phyloP scores from a whole-genome alignment of 305 asterid species.

The Lippia alba region DNA sequence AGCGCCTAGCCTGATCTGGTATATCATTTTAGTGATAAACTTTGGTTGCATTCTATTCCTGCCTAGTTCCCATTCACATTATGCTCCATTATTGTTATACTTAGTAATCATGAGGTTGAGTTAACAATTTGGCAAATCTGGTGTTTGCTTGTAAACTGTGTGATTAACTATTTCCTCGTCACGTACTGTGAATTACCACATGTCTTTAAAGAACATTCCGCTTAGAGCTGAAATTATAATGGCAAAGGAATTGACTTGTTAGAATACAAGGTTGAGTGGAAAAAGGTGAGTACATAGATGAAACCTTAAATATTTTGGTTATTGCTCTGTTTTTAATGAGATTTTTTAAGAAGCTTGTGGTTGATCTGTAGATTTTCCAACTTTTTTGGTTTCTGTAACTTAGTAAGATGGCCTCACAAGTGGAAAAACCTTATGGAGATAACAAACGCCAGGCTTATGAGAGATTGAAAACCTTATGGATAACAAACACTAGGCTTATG shows the following conservation, averaged over 20 bases:
- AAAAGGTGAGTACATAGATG: not conserved
- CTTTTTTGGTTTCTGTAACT: not conserved
- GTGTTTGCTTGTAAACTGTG: not conserved
- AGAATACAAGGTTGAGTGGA: too few species aligned
- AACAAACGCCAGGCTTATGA: too few species aligned
- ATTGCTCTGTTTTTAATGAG: not conserved
- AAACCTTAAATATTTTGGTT: not conserved
- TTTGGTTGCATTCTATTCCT: too few species aligned
- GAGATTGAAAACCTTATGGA: not conserved
- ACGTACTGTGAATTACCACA: too few species aligned
- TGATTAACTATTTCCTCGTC: too few species aligned
- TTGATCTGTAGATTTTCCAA: not conserved
- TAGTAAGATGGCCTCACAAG: not conserved
- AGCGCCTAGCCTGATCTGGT: too few species aligned
- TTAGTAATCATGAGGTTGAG: too few species aligned
- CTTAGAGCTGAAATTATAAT: not conserved
- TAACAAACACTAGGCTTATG: not conserved
- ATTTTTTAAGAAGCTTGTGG: not conserved
- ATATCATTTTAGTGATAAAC: too few species aligned
- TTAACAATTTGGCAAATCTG: not conserved
- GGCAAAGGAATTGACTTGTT: too few species aligned
- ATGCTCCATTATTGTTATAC: too few species aligned
- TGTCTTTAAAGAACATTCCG: not conserved
- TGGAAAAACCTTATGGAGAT: not conserved
- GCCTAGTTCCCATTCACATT: too few species aligned